phyloP scores from a whole-genome alignment of 768 basidiomycete species.

The Tricholoma flavovirens region DNA sequence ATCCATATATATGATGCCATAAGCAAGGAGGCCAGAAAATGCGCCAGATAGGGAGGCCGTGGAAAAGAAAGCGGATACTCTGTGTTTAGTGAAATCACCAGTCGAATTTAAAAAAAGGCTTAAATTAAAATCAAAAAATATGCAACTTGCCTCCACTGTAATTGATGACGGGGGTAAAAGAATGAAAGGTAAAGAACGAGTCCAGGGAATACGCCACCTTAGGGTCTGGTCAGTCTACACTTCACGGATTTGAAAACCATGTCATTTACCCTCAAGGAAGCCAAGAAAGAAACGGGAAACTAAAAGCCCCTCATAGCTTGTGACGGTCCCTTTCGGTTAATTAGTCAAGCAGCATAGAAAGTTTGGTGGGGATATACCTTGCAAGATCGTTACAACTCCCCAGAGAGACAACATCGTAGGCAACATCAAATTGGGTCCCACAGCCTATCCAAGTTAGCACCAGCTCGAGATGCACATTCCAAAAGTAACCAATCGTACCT shows the following conservation, averaged over 20 bases:
- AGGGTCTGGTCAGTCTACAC: background rate
- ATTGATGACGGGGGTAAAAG: constrained; percentile 45
- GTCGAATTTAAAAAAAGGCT: background rate
- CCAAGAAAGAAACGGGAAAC: constrained; percentile 48
- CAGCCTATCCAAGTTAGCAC: constrained; percentile 3
- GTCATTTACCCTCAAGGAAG: constrained; percentile 38
- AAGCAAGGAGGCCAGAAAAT: constrained; percentile 65
- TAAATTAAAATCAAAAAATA: too few relatives aligned
- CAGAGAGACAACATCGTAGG: constrained; percentile 60
- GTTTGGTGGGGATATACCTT: constrained; percentile 42
- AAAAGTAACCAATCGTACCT: constrained; percentile 25
- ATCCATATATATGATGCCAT: constrained; percentile 59
- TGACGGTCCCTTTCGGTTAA: constrained; percentile 38
- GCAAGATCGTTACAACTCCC: constrained; percentile 56
- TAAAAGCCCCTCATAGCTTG: constrained; percentile 37
- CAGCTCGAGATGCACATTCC: background rate
- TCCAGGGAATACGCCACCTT: constrained; percentile 54
- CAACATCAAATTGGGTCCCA: constrained; percentile 14
- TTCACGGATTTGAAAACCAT: background rate
- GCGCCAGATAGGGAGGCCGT: constrained; percentile 55
- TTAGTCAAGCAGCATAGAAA: background rate
- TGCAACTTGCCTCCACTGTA: constrained; percentile 40
- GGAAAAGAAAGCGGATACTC: constrained; percentile 44
- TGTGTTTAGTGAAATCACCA: constrained; percentile 12
- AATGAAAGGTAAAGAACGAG: constrained; percentile 52